phyloP scores from a whole-genome alignment of 441 rosid species.

The Corymbia calophylla region DNA sequence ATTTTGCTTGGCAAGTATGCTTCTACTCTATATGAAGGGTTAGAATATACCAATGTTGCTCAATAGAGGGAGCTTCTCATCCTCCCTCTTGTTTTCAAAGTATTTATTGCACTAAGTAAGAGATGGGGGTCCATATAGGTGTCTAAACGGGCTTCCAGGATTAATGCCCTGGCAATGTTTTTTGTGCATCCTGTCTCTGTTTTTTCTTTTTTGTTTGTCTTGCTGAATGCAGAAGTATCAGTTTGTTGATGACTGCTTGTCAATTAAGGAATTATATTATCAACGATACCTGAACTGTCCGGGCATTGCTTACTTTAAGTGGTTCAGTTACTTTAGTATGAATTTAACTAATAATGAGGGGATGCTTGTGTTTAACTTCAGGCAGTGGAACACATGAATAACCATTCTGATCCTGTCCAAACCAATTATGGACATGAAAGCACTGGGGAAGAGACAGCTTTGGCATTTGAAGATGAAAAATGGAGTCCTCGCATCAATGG shows the following conservation, averaged over 20 bases:
- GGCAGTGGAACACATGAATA: conserved; percentile 35
- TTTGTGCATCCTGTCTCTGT: neutral
- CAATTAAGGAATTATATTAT: neutral
- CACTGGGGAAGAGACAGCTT: conserved; percentile 34
- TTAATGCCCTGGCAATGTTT: neutral
- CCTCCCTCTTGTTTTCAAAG: neutral
- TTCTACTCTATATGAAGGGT: neutral
- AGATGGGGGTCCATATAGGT: neutral
- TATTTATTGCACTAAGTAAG: neutral
- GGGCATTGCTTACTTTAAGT: neutral
- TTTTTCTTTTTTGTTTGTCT: no score
- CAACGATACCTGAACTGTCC: neutral
- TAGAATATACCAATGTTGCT: neutral
- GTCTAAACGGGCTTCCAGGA: neutral
- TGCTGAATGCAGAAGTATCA: neutral
- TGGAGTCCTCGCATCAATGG: conserved; percentile 24
- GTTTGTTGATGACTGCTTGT: neutral
- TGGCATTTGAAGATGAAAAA: conserved; percentile 34
- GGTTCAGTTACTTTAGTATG: neutral
- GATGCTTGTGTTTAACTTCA: conserved; percentile 23
- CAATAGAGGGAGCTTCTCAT: neutral
- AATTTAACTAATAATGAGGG: neutral
- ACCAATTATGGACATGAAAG: conserved; percentile 30
- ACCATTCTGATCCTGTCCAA: conserved; percentile 25
- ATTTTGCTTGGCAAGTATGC: neutral